Evolutionary conservation across 345 rosid genomes (phyloP).

Genomic region (Theobroma cacao): DNA sequence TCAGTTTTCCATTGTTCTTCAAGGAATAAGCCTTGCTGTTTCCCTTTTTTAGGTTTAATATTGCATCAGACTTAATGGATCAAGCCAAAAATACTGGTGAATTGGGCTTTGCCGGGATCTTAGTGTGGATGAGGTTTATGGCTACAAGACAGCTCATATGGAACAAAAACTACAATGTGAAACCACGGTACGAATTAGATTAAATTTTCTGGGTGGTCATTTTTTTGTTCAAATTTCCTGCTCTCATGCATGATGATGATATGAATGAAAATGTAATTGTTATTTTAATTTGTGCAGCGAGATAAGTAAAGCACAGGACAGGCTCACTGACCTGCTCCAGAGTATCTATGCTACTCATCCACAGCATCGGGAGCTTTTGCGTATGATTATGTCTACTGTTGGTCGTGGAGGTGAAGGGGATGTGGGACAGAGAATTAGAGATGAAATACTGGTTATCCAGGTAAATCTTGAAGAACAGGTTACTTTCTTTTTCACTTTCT

Average conservation of each 20-base stretch:
- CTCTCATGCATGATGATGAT: neutral
- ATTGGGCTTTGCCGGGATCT: slow-evolving; percentile 81
- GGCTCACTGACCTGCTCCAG: slow-evolving; percentile 82
- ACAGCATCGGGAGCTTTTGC: slow-evolving; percentile 67
- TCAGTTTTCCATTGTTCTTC: slow-evolving; percentile 10
- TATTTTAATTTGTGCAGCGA: slow-evolving; percentile 53
- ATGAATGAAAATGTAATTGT: neutral
- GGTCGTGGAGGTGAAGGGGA: slow-evolving; percentile 99
- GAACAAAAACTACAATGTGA: slow-evolving; percentile 98
- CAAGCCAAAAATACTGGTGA: slow-evolving; percentile 77
- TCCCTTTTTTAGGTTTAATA: slow-evolving; percentile 66
- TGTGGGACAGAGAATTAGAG: slow-evolving; percentile 99
- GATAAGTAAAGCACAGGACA: slow-evolving; percentile 95
- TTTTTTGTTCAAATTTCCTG: neutral
- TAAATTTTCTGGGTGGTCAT: slow-evolving; percentile 2
- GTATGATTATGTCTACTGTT: slow-evolving; percentile 91
- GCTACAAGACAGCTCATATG: slow-evolving; percentile 97
- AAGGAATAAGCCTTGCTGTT: neutral
- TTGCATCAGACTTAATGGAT: slow-evolving; percentile 84
- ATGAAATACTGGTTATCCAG: slow-evolving; percentile 96
- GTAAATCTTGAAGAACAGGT: slow-evolving; percentile 36
- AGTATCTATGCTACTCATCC: slow-evolving; percentile 53
- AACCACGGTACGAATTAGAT: slow-evolving; percentile 73
- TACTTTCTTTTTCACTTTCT: slow-evolving; percentile 16
- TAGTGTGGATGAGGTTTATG: slow-evolving; percentile 99